Evolutionary conservation across 805 yeast genomes (phyloP).

Genomic region (Saturnispora mendoncae): DNA sequence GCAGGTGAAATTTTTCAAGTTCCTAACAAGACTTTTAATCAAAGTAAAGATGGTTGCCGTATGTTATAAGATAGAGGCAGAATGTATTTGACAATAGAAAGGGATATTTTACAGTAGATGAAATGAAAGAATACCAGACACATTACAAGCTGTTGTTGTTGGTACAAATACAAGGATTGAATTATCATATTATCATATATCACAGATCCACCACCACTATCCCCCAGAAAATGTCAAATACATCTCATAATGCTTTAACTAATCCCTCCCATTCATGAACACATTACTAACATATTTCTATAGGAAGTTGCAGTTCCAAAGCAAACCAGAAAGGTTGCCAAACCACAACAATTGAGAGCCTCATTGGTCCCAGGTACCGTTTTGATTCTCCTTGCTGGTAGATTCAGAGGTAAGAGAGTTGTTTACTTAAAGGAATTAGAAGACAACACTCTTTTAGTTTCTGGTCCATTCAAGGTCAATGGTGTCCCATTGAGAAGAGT

Average conservation of each 20-base stretch:
- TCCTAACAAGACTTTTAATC: constrained; percentile 2
- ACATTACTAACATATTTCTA: constrained; percentile 8
- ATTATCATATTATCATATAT: too few relatives aligned
- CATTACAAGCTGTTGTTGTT: too few relatives aligned
- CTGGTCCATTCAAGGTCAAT: constrained; percentile 99
- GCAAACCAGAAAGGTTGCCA: constrained; percentile 80
- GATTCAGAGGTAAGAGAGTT: constrained; percentile 99
- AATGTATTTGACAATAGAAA: background rate
- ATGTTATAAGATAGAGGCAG: constrained; percentile 14
- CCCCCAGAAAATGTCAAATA: too few relatives aligned
- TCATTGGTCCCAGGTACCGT: constrained; percentile 97
- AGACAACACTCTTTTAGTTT: constrained; percentile 94
- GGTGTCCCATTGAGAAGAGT: constrained; percentile 99
- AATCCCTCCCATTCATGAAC: background rate
- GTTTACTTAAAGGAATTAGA: constrained; percentile 94
- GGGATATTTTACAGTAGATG: background rate
- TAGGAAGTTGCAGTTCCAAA: constrained; percentile 75
- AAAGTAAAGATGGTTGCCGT: constrained; percentile 26
- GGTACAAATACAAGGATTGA: too few relatives aligned
- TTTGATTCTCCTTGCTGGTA: constrained; percentile 94
- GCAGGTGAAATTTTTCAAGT: constrained; percentile 4
- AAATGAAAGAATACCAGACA: too few relatives aligned
- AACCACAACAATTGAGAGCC: constrained; percentile 93
- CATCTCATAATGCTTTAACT: too few relatives aligned
- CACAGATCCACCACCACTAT: too few relatives aligned